Percentiles rank a stretch among this genome's conserved stretches.
Conservation (phyloP, 805 yeast genomes). For the Cyberlindnera samutprakarnensis region DNA sequence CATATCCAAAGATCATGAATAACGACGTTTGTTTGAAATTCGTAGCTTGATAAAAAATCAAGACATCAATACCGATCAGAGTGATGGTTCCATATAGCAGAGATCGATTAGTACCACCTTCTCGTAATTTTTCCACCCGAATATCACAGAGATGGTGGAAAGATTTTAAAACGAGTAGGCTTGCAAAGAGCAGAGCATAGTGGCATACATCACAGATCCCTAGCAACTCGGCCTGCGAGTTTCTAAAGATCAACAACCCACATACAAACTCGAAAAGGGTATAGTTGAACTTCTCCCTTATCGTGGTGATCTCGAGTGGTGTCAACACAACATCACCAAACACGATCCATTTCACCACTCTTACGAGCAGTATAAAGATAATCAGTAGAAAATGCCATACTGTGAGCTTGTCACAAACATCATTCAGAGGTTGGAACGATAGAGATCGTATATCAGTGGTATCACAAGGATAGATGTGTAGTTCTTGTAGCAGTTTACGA, state of each 20-base stretch:
- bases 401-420: conserved; percentile 10
- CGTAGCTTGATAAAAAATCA: conserved; percentile 3
- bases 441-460: no score
- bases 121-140: conserved; percentile 2
- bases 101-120: neutral
- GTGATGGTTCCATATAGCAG: conserved; percentile 6
- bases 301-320: conserved; percentile 3
- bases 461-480: no score
- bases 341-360: conserved; percentile 6
- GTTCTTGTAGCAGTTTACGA: no score
- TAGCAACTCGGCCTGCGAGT: conserved; percentile 4
- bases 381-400: conserved; percentile 6
- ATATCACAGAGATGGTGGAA: conserved; percentile 17
- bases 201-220: conserved; percentile 1
- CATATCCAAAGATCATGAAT: conserved; percentile 14
- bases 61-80: conserved; percentile 5
- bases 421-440: no score
- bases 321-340: conserved; percentile 9
- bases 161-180: conserved; percentile 12
- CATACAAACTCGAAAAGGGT: conserved; percentile 13
- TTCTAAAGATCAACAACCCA: conserved; percentile 11
- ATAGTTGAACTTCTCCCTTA: conserved; percentile 12
- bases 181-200: conserved; percentile 9
- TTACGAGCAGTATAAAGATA: conserved; percentile 2
- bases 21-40: conserved; percentile 5